Base-by-base conservation (phyloP, 2,329 filamentous ascomycete species). In the Alternaria sp. region DNA sequence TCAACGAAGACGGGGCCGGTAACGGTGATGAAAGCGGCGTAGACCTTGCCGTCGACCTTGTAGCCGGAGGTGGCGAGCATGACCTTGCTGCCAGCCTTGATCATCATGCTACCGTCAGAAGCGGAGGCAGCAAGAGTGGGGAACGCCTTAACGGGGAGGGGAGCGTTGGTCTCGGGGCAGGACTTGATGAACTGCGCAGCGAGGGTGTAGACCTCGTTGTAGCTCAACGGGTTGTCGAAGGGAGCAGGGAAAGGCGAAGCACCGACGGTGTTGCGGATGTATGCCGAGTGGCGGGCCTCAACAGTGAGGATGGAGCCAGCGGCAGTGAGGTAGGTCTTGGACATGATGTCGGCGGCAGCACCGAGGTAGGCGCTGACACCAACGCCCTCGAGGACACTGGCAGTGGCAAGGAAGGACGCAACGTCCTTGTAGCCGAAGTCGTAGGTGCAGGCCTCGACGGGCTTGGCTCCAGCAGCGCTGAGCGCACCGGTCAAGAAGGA, bases 271-370 rank as follows among this genome's bases (percentile, higher is more conserved):
- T 81, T 77, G 56, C 89, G 87, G 67, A 90, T 81, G 80, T 89
- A 90, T 5, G 89, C 82, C 2, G 85, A 86, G 80, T 92, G 89
- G 10, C 89, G 85, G 30, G 89, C 84, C 72, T 91, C 89, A 60
- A 90, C 85, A 28, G 87, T 87, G 33, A 92, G 81, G 72, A 92
- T 88, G 60, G 85, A 86, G 25, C 86, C 89, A 1, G 89, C 89
- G 5, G 85, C 85, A 0, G 86, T 86, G 49, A 91, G 80, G 78
- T 89, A 89, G 21, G 81, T 80, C 66, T 87, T 85, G 75, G 85
- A 83, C 64, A 85, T 83, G 65, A 88, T 89, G 63, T 82, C 81
- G 23, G 85, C 84, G 6, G 89, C 89, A 18, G 88, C 89, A 49
- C 88, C 87, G 49, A 91, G 84, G 79, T 89, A 89, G 20, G 87